Evolutionary conservation across 768 basidiomycete species (phyloP).

Genomic region (Lentinula edodes): DNA sequence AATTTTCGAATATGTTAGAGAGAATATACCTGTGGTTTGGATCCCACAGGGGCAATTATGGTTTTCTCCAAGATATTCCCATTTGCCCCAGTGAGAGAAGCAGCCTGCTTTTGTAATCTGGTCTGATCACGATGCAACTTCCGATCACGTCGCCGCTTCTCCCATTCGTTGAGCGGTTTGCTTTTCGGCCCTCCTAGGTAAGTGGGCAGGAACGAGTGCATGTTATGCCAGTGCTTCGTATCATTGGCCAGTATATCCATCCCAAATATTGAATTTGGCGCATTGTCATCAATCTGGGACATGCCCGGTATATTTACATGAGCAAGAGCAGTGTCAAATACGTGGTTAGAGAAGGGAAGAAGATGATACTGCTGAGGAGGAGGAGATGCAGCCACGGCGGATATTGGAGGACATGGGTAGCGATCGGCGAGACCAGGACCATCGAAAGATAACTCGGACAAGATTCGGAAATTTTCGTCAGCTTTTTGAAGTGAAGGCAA

Average conservation of each 20-base stretch:
- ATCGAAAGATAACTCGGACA: background rate
- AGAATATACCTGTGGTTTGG: slow-evolving; percentile 9
- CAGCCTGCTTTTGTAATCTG: slow-evolving; percentile 50
- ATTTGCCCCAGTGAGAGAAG: slow-evolving; percentile 57
- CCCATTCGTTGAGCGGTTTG: slow-evolving; percentile 25
- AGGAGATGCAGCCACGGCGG: background rate
- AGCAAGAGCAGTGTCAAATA: slow-evolving; percentile 37
- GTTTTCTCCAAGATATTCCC: slow-evolving; percentile 49
- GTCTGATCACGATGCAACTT: slow-evolving; percentile 56
- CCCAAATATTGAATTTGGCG: slow-evolving; percentile 32
- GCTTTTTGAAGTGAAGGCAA: background rate
- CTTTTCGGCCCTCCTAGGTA: slow-evolving; percentile 44
- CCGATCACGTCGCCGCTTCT: slow-evolving; percentile 30
- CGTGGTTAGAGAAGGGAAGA: slow-evolving; percentile 31
- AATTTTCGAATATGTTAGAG: background rate
- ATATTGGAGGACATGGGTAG: background rate
- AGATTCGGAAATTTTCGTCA: background rate
- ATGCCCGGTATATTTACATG: slow-evolving; percentile 18
- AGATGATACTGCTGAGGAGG: slow-evolving; percentile 10
- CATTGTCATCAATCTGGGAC: slow-evolving; percentile 9
- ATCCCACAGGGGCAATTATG: slow-evolving; percentile 41
- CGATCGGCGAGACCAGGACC: background rate
- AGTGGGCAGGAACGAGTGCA: slow-evolving; percentile 43
- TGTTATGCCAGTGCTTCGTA: slow-evolving; percentile 56
- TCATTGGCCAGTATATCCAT: slow-evolving; percentile 39